Conservation (phyloP, 176 grass and related monocot species). For the Oryza glumipatula region DNA sequence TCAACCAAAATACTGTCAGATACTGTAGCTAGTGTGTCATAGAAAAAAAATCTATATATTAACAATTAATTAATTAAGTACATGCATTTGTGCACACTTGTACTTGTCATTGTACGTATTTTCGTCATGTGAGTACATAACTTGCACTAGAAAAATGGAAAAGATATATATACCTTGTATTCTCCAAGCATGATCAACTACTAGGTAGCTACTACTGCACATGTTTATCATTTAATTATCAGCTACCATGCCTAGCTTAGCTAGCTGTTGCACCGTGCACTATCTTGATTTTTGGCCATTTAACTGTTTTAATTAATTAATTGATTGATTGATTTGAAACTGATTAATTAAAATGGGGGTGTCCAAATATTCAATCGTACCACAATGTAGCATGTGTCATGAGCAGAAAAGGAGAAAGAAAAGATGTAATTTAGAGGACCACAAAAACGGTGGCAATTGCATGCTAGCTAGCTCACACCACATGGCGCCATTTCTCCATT, state of each 20-base stretch:
- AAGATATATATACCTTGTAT: not conserved
- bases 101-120: conserved; percentile 27
- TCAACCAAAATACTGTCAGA: not conserved
- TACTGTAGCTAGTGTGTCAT: too few species aligned
- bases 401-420: conserved; percentile 21
- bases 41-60: too few species aligned
- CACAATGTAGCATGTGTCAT: conserved; percentile 39
- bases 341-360: not conserved
- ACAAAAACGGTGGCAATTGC: conserved; percentile 31
- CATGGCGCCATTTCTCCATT: conserved; percentile 41
- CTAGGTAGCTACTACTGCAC: too few species aligned
- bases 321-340: not conserved
- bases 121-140: conserved; percentile 20
- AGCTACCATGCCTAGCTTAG: not conserved
- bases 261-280: not conserved
- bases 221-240: conserved; percentile 1
- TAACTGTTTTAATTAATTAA: not conserved
- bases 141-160: conserved; percentile 16
- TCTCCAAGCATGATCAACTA: not conserved
- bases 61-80: not conserved
- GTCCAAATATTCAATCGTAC: not conserved
- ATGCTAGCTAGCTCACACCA: conserved; percentile 57
- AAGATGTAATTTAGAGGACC: conserved; percentile 42
- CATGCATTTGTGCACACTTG: conserved; percentile 2
- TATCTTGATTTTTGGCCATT: not conserved